Percentiles rank a stretch among this genome's conserved stretches.
Evolutionary conservation across 371 early-diverging fungal genomes (phyloP).

Genomic region (Fennellomyces sp.): DNA sequence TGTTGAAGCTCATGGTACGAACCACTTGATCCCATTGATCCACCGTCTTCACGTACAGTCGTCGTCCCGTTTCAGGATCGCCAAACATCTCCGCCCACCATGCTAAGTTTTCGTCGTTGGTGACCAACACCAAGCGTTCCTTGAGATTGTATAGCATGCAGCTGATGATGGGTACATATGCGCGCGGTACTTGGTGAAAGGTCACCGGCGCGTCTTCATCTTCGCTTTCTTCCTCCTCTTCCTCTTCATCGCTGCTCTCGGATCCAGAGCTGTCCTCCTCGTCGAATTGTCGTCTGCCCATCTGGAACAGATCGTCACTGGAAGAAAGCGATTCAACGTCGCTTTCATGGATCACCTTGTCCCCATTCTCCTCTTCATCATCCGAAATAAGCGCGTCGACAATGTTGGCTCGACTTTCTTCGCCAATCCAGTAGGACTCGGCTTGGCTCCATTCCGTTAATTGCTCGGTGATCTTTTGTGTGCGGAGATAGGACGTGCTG

Average conservation of each 20-base stretch:
- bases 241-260: constrained; percentile 2
- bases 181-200: constrained; percentile 37
- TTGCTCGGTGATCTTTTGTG: constrained; percentile 51
- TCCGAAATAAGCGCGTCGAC: constrained; percentile 26
- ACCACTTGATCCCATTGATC: constrained; percentile 50
- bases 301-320: constrained; percentile 26
- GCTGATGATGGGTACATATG: constrained; percentile 41
- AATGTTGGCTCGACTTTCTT: constrained; percentile 27
- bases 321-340: constrained; percentile 22
- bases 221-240: constrained; percentile 3
- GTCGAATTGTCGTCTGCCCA: constrained; percentile 23
- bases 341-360: constrained; percentile 6
- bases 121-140: constrained; percentile 42
- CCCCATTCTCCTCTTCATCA: constrained; percentile 22
- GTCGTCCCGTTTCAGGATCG: constrained; percentile 33
- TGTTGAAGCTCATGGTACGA: constrained; percentile 30
- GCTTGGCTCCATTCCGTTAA: constrained; percentile 55
- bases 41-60: constrained; percentile 38
- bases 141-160: constrained; percentile 44
- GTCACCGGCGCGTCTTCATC: constrained; percentile 11
- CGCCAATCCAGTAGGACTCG: constrained; percentile 52
- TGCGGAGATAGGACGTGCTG: constrained; percentile 36
- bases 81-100: constrained; percentile 57
- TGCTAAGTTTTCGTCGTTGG: constrained; percentile 50
- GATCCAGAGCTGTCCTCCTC: constrained; percentile 16